phyloP scores from a whole-genome alignment of 768 basidiomycete genomes.

The Boletus reticulatus region DNA sequence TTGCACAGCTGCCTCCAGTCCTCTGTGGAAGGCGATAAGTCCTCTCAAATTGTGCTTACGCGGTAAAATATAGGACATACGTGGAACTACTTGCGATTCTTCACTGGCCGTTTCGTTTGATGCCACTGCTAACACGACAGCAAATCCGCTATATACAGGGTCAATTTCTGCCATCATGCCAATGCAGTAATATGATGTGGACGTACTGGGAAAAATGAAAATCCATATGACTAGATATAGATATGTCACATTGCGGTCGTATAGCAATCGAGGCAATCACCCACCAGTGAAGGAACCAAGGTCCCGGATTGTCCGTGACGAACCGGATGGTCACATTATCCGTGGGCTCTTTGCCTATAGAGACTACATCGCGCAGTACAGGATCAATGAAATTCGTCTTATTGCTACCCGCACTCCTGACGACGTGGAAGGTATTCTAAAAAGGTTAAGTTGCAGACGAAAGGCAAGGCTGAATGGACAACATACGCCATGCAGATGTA shows the following conservation, averaged over 20 bases:
- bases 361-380: slow-evolving; percentile 31
- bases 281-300: not conserved
- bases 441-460: not conserved
- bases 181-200: not conserved
- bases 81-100: slow-evolving; percentile 11
- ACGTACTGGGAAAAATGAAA: not conserved
- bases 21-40: no score
- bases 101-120: not conserved
- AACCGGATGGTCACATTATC: slow-evolving; percentile 57
- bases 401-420: slow-evolving; percentile 26
- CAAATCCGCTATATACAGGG: not conserved
- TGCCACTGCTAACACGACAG: slow-evolving; percentile 25
- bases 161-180: no score
- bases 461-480: not conserved
- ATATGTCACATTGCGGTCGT: not conserved
- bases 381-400: slow-evolving; percentile 35
- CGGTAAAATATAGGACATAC: slow-evolving; percentile 5
- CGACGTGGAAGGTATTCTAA: slow-evolving; percentile 34
- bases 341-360: slow-evolving; percentile 21
- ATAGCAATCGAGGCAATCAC: not conserved
- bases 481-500: slow-evolving; percentile 40
- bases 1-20: no score
- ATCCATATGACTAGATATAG: not conserved
- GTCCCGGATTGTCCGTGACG: slow-evolving; percentile 40
- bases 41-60: no score